These are phyloP conservation scores for Pichia sp. DNA, from an alignment of 1,139 yeast species.

Conservation along the genomic window DNA sequence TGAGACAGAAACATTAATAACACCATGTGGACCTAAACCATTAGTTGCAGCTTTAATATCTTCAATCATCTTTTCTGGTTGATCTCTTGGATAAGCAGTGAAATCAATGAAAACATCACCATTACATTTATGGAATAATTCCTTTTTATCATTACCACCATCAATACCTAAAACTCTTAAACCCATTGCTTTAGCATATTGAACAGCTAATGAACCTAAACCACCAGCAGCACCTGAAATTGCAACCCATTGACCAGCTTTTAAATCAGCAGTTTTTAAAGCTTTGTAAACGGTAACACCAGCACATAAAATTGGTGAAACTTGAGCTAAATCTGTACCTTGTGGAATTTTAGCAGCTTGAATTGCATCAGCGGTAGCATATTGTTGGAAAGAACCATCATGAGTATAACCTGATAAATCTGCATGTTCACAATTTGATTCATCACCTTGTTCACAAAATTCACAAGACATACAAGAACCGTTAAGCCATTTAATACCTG, in stretches of 20 bases:
- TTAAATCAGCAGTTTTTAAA: conserved; percentile 57
- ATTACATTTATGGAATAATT: conserved; percentile 50
- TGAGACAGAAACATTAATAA: conserved; percentile 73
- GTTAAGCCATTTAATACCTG: conserved; percentile 71
- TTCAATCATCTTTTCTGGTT: conserved; percentile 42
- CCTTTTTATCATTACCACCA: conserved; percentile 62
- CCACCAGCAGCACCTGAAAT: conserved; percentile 86
- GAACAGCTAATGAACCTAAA: conserved; percentile 73
- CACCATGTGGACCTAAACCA: conserved; percentile 72
- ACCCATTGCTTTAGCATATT: conserved; percentile 81
- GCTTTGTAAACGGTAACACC: conserved; percentile 86
- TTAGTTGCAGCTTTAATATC: conserved; percentile 52
- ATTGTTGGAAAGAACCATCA: conserved; percentile 82
- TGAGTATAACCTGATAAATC: conserved; percentile 74
- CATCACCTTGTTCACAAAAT: conserved; percentile 60
- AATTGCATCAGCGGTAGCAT: conserved; percentile 78
- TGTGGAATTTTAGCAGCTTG: conserved; percentile 76
- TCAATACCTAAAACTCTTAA: conserved; percentile 71
- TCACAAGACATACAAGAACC: conserved; percentile 72
- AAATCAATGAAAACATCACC: conserved; percentile 70
- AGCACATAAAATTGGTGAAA: conserved; percentile 77
- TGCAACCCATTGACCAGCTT: conserved; percentile 75
- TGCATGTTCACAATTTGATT: conserved; percentile 63
- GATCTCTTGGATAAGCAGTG: conserved; percentile 28
- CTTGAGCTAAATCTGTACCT: conserved; percentile 64